Evolutionary conservation across 176 grass and related monocot species (phyloP), one percentile per base, ranked within the genome.

Genomic region (Tillandsia leiboldiana): DNA sequence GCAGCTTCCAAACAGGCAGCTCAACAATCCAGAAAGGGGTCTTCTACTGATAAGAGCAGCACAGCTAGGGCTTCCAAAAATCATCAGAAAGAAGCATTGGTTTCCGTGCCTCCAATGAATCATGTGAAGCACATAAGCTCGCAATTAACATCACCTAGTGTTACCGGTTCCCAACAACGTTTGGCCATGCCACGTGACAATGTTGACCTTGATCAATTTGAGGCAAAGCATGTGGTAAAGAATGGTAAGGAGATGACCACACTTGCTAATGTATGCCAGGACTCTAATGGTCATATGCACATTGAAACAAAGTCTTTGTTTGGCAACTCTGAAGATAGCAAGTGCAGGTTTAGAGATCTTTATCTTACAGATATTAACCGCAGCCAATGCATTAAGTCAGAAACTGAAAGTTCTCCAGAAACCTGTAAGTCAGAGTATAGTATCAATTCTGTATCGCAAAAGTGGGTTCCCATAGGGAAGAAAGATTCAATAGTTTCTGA

Each of bases 401-500:
- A 56, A 33, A 53, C 49, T 8, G 72, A 84, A 29, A 71, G 29
- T 76, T 71, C 56, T 49, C 53, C 71, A 69, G 72, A 84, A 84
- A 59, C 12, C 10, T 50, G 51, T 71, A 84, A 70, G 29, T 76
- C 64, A 53, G 65, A 74, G 69, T 54, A 68, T 70, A 10, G 64
- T 67, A 13, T 77, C 74, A 77, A 51, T 33, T 48, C 76, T 0
- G 23, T 77, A 53, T 62, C 74, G 69, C 81, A 80, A 59, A 87
- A 83, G 49, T 87, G 77, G 81, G 73, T 83, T 70, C 80, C 85
- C 67, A 53, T 87, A 42, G 73, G 48, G 33, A 83, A 70, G 70
- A 83, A 80, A 66, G 70, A 83, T 61, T 67, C 65, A 49, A 15
- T 3, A 10, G 18, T 66, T 8, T 48, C 6, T 47, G 33, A 67